Evolutionary conservation across 495 filamentous ascomycete species (phyloP).

Genomic region (Lichina pygmaea): DNA sequence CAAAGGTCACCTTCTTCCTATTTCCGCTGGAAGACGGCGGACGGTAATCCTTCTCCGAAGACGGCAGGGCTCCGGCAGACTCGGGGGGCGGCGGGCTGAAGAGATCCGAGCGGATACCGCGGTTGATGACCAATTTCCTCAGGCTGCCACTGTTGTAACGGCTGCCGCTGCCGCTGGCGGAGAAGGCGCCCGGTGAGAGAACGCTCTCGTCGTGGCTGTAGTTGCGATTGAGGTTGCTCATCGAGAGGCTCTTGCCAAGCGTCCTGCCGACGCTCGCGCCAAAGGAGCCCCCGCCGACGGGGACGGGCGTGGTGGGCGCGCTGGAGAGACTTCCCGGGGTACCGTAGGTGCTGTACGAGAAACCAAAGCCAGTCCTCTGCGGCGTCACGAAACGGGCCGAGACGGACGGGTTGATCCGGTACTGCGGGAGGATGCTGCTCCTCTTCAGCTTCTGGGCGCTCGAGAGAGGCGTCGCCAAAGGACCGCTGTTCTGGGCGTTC

Average conservation of each 20-base stretch:
- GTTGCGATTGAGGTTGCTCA: conserved; percentile 37
- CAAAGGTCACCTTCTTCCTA: conserved; percentile 79
- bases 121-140: conserved; percentile 77
- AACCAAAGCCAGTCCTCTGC: conserved; percentile 49
- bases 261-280: conserved; percentile 28
- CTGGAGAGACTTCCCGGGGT: conserved; percentile 48
- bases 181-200: conserved; percentile 64
- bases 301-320: conserved; percentile 36
- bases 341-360: conserved; percentile 71
- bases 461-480: conserved; percentile 66
- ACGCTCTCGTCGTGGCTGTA: conserved; percentile 53
- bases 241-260: conserved; percentile 35
- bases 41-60: conserved; percentile 13
- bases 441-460: conserved; percentile 44
- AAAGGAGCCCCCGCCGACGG: conserved; percentile 30
- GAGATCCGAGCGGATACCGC: conserved; percentile 50
- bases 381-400: conserved; percentile 58
- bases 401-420: conserved; percentile 63
- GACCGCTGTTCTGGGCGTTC: conserved; percentile 40
- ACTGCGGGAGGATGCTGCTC: conserved; percentile 54
- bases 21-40: conserved; percentile 18
- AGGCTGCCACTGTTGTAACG: conserved; percentile 37
- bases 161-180: conserved; percentile 28
- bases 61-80: conserved; percentile 4
- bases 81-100: conserved; percentile 16